Conservation (phyloP, 495 filamentous ascomycete genomes). For the Daldinia loculata region DNA sequence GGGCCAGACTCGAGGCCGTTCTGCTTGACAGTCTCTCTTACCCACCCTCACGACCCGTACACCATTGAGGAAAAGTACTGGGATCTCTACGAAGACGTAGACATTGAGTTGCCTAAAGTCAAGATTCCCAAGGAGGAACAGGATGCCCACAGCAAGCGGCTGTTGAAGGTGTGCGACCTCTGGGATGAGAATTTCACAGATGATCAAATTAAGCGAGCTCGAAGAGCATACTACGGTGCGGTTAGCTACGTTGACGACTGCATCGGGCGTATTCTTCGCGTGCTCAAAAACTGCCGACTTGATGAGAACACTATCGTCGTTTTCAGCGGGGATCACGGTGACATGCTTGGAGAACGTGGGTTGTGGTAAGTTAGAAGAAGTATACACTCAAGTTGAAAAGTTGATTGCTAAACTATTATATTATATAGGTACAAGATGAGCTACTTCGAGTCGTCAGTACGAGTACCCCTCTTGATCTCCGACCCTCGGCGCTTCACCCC, state of each 20-base stretch:
- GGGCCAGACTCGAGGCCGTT: constrained; percentile 74
- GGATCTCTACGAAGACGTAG: constrained; percentile 87
- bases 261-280: constrained; percentile 77
- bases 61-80: constrained; percentile 88
- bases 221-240: constrained; percentile 86
- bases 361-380: constrained; percentile 65
- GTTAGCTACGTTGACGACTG: constrained; percentile 90
- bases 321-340: constrained; percentile 89
- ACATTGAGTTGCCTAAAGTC: constrained; percentile 80
- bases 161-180: constrained; percentile 82
- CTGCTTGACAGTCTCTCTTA: constrained; percentile 87
- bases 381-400: not conserved
- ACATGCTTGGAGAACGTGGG: constrained; percentile 90
- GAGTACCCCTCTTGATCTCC: constrained; percentile 81
- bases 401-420: constrained; percentile 14
- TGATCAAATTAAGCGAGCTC: constrained; percentile 79
- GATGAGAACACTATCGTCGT: constrained; percentile 84
- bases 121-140: constrained; percentile 77
- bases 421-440: constrained; percentile 81
- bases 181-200: constrained; percentile 78
- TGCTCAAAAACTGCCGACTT: constrained; percentile 76
- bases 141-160: constrained; percentile 81
- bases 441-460: constrained; percentile 84
- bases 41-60: constrained; percentile 91
- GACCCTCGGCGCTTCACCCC: constrained; percentile 72